Conservation (phyloP, 768 basidiomycete genomes). For the Psilocybe azurescens region DNA sequence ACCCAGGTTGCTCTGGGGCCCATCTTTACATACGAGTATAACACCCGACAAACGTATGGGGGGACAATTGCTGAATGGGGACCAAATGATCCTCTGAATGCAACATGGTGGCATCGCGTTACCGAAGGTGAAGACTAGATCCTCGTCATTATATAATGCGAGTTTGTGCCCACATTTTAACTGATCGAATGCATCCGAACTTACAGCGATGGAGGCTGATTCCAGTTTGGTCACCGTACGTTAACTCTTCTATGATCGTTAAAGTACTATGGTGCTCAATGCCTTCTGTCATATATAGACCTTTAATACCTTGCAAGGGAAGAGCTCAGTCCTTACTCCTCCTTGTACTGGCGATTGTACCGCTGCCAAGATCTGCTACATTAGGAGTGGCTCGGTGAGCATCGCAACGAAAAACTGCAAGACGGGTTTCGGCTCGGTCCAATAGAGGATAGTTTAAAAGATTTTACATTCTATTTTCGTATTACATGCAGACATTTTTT, state of each 20-base stretch:
- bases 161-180: background rate
- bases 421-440: constrained; percentile 64
- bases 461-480: background rate
- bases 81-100: constrained; percentile 70
- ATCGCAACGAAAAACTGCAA: constrained; percentile 65
- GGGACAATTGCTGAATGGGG: constrained; percentile 61
- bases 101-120: constrained; percentile 84
- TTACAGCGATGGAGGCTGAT: constrained; percentile 63
- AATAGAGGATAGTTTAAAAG: constrained; percentile 19
- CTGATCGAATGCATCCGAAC: background rate
- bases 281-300: constrained; percentile 36
- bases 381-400: constrained; percentile 72
- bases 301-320: constrained; percentile 77
- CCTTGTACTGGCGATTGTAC: constrained; percentile 67
- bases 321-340: constrained; percentile 57
- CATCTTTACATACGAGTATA: constrained; percentile 70
- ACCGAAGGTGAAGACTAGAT: constrained; percentile 57
- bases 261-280: background rate
- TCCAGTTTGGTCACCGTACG: constrained; percentile 62
- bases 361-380: constrained; percentile 77
- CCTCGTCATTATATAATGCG: background rate
- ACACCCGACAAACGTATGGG: constrained; percentile 72
- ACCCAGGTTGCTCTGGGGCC: constrained; percentile 61
- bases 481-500: background rate
- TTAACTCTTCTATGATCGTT: constrained; percentile 5